A percentile compares a stretch with the other conserved stretches of the same genome.
phyloP scores from a whole-genome alignment of 805 yeast genomes.

The Myxozyma neglecta region DNA sequence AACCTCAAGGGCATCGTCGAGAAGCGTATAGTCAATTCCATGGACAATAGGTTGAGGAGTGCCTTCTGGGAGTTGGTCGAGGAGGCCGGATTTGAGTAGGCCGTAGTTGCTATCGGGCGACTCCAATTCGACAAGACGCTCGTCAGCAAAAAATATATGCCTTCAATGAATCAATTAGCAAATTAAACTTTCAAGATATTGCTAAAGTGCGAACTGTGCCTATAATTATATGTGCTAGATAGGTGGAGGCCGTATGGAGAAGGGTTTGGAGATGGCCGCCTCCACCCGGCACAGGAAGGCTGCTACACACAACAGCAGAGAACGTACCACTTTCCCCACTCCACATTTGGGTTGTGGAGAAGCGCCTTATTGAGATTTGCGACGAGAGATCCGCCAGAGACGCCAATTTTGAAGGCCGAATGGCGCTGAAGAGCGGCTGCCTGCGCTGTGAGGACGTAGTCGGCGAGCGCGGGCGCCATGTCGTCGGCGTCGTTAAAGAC shows the following conservation, averaged over 20 bases:
- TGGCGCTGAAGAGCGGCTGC: constrained; percentile 66
- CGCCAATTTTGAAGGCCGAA: constrained; percentile 81
- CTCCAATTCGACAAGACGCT: constrained; percentile 85
- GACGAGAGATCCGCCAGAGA: constrained; percentile 90
- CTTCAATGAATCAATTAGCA: constrained; percentile 13
- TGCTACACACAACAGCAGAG: neutral
- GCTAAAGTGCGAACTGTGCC: too few species aligned
- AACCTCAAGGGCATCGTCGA: constrained; percentile 77
- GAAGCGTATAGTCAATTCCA: constrained; percentile 76
- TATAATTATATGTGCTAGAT: too few species aligned
- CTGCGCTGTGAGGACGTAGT: constrained; percentile 87
- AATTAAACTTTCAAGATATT: neutral
- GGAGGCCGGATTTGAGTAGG: constrained; percentile 75
- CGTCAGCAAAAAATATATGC: constrained; percentile 94
- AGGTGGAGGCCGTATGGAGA: too few species aligned
- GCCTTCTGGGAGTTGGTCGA: constrained; percentile 62
- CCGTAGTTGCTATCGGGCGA: constrained; percentile 86
- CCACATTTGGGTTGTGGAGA: constrained; percentile 68
- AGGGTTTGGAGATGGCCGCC: neutral
- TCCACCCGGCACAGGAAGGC: neutral
- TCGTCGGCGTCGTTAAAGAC: constrained; percentile 87
- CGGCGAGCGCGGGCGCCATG: constrained; percentile 96
- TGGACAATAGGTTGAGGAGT: constrained; percentile 64
- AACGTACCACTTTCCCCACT: constrained; percentile 79
- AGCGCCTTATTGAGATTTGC: constrained; percentile 86